Evolutionary conservation across 2,329 filamentous ascomycete species (phyloP).

Genomic region (Clonostachys byssicola): DNA sequence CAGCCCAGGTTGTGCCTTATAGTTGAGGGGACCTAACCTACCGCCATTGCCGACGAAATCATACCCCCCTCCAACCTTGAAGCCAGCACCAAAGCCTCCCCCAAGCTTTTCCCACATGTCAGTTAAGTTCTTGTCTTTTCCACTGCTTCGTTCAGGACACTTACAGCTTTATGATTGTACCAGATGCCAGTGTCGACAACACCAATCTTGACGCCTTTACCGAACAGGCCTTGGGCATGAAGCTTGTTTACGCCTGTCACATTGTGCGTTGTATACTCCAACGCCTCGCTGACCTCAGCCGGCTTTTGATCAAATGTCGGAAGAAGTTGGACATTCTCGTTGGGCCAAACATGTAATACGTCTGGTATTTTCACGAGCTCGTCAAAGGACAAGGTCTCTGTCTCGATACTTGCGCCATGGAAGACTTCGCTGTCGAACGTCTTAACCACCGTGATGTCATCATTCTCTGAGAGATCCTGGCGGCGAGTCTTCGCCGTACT

Average conservation of each 20-base stretch:
- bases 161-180: conserved; percentile 11
- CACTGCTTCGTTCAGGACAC: background rate
- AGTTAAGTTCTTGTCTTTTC: too few species aligned
- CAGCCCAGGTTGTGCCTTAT: too few species aligned
- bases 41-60: conserved; percentile 12
- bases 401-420: conserved; percentile 12
- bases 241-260: conserved; percentile 14
- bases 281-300: background rate
- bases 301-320: background rate
- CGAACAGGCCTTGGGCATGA: conserved; percentile 12
- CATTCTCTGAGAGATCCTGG: background rate
- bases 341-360: conserved; percentile 13
- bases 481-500: too few species aligned
- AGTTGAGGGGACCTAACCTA: background rate
- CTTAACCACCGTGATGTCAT: conserved; percentile 2
- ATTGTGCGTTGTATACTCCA: conserved; percentile 12
- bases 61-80: conserved; percentile 15
- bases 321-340: background rate
- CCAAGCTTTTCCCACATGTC: conserved; percentile 7
- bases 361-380: conserved; percentile 8
- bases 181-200: conserved; percentile 17
- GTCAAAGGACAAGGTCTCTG: conserved; percentile 7
- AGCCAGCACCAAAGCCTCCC: conserved; percentile 14
- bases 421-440: conserved; percentile 11
- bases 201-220: conserved; percentile 14